Base-by-base conservation (phyloP, 2,329 filamentous ascomycete genomes). In the Paecilomyces formosus region DNA sequence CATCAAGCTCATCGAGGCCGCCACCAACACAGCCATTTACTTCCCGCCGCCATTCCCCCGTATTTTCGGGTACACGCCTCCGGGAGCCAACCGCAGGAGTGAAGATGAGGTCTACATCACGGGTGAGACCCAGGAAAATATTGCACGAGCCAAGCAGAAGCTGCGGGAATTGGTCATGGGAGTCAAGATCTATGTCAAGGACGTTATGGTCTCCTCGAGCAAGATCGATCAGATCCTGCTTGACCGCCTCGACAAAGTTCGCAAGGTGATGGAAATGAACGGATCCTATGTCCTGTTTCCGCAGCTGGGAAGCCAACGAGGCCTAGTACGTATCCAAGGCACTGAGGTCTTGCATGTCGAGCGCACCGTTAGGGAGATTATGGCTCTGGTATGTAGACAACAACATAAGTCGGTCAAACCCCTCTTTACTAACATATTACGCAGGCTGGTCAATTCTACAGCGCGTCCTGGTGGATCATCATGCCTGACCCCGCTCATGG, bases 201-300 rank as follows among this genome's bases (percentile, higher is more conserved):
- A 97, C 71, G 91, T 96, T 51, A 85, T 89, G 63, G 88, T 99
- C 60, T 89, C 92, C 54, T 85, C 90, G 31, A 89, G 89, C 72
- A 99, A 99, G 78, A 91, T 97, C 62, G 94, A 99, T 74, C 95
- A 88, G 72, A 93, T 99, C 66, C 76, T 99, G 59, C 85, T 97
- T 35, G 89, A 89, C 66, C 88, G 94, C 26, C 81, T 97, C 67
- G 93, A 97, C 75, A 97, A 97, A 75, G 91, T 99, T 59, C 90
- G 92, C 69, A 97, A 96, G 80, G 96, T 99, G 64, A 93, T 97
- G 76, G 94, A 99, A 72, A 88, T 88, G 58, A 97, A 97, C 69
- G 94, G 93, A 39, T 95, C 93, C 6, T 96, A 95, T 74, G 91
- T 99, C 66, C 84, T 96, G 72, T 90, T 99, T 64, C 94, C 94